Percentiles rank a stretch among this genome's conserved stretches.
phyloP scores from a whole-genome alignment of 192 early-diverging fungal genomes.

The Helicostylum pulchrum region DNA sequence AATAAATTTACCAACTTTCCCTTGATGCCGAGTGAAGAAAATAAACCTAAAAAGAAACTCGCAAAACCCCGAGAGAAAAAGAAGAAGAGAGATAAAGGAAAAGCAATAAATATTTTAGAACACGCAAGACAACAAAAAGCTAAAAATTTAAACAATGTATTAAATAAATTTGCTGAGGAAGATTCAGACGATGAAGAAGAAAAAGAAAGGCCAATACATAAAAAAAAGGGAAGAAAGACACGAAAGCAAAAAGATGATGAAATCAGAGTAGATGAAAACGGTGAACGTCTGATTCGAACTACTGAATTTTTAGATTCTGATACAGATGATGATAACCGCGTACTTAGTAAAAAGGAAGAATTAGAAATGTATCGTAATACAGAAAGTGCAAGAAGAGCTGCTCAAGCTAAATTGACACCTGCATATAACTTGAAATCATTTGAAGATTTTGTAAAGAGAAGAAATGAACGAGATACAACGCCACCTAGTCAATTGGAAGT shows the following conservation, averaged over 20 bases:
- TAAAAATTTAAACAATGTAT: not conserved
- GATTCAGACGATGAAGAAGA: not conserved
- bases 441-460: not conserved
- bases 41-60: not conserved
- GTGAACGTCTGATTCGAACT: not conserved
- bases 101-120: not conserved
- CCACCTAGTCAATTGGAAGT: not conserved
- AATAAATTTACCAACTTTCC: slow-evolving; percentile 12
- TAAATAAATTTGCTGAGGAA: not conserved
- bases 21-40: not conserved
- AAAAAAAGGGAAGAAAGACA: not conserved
- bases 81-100: not conserved
- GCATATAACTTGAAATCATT: not conserved
- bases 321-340: not conserved
- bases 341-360: not conserved
- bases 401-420: not conserved
- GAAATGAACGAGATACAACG: not conserved
- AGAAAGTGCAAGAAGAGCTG: not conserved
- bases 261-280: slow-evolving; percentile 2
- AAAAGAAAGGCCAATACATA: not conserved
- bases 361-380: slow-evolving; percentile 18
- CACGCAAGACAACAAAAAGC: not conserved
- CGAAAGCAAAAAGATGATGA: not conserved
- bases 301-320: not conserved
- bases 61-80: not conserved